Evolutionary conservation across 345 rosid species (phyloP).

Genomic region (Cardamine resedifolia): DNA sequence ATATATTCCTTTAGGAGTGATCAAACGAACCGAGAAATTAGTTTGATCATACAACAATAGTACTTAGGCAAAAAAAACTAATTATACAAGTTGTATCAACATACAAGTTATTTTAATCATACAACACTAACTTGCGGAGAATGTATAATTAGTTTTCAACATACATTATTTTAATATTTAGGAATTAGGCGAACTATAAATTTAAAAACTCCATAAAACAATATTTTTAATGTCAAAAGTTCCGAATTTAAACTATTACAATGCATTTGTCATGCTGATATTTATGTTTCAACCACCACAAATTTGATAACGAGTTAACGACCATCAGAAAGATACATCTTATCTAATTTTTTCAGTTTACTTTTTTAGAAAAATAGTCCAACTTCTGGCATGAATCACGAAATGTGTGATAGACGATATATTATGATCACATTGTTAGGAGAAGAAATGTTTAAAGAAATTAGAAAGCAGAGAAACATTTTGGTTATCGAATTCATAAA

Average conservation of each 20-base stretch:
- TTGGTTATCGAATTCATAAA: constrained; percentile 1
- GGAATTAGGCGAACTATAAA: neutral
- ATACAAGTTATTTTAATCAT: too few species aligned
- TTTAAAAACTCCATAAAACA: neutral
- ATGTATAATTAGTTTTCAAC: neutral
- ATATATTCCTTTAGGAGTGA: too few species aligned
- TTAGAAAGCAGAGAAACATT: neutral
- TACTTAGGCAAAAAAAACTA: too few species aligned
- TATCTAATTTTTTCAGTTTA: constrained; percentile 2
- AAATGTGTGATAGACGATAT: neutral
- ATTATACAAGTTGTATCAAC: too few species aligned
- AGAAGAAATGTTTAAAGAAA: constrained; percentile 15
- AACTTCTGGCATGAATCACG: constrained; percentile 20
- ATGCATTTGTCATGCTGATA: constrained; percentile 14
- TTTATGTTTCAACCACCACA: constrained; percentile 22
- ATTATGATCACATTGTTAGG: constrained; percentile 6
- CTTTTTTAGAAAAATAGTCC: neutral
- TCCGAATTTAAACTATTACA: neutral
- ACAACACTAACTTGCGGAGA: neutral
- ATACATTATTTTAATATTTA: neutral
- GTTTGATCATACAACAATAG: too few species aligned
- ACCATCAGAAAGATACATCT: constrained; percentile 31
- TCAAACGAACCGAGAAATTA: too few species aligned
- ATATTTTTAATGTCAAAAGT: neutral
- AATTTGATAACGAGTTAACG: constrained; percentile 17